A percentile compares a stretch with the other conserved stretches of the same genome.
phyloP scores from a whole-genome alignment of 192 early-diverging fungal genomes.

The Coemansia javaensis region DNA sequence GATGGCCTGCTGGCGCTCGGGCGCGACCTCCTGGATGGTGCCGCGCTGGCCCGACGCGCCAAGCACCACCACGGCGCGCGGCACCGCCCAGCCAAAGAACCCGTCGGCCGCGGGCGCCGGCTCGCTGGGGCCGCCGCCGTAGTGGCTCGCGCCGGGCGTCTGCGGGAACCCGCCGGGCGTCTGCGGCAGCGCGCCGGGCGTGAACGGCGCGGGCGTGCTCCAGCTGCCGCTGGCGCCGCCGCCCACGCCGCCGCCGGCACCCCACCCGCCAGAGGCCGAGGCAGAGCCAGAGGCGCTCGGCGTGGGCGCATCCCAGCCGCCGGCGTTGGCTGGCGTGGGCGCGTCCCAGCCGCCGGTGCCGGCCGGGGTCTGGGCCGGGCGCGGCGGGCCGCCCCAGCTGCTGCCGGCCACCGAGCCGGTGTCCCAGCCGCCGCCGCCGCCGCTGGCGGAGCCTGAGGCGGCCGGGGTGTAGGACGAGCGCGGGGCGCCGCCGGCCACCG shows the following conservation, averaged over 20 bases:
- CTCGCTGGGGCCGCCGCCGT: constrained; percentile 44
- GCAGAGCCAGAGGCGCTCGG: too few relatives aligned
- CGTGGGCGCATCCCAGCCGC: too few relatives aligned
- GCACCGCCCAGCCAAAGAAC: constrained; percentile 52
- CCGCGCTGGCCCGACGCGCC: constrained; percentile 44
- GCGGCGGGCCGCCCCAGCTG: constrained; percentile 44
- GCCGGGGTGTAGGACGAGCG: too few relatives aligned
- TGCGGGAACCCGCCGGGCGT: constrained; percentile 41
- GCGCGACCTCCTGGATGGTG: constrained; percentile 50
- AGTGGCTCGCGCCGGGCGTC: constrained; percentile 29
- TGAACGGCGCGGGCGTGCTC: constrained; percentile 50
- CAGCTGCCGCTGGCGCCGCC: constrained; percentile 30
- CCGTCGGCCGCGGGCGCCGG: constrained; percentile 45
- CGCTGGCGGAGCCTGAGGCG: background rate
- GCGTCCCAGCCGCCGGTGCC: constrained; percentile 59
- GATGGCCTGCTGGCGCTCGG: constrained; percentile 52
- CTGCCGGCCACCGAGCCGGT: constrained; percentile 1
- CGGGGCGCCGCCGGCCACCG: constrained; percentile 7
- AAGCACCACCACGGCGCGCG: constrained; percentile 35
- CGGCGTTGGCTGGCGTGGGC: constrained; percentile 26
- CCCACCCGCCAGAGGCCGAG: too few relatives aligned
- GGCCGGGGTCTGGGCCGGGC: too few relatives aligned
- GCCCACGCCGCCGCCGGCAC: constrained; percentile 51
- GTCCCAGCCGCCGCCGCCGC: background rate
- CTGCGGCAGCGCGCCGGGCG: constrained; percentile 31